Evolutionary conservation across 2,329 filamentous ascomycete species (phyloP).

Genomic region (Aspergillus japonicus): DNA sequence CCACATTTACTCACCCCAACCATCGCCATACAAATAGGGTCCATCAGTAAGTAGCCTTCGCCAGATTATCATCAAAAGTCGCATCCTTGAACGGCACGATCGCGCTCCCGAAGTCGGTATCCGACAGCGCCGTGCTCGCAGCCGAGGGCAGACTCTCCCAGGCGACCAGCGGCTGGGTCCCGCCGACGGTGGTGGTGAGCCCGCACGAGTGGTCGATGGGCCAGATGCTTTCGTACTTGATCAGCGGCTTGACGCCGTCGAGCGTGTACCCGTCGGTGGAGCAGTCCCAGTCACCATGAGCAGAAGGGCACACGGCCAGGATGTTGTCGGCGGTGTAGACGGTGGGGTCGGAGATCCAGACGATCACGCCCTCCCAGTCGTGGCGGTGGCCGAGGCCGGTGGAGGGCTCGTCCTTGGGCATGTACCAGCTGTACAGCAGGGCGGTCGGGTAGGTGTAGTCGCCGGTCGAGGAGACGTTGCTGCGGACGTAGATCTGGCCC

Average conservation of each 20-base stretch:
- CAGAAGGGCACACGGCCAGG: conserved; percentile 53
- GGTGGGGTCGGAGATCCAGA: conserved; percentile 48
- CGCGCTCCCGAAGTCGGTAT: conserved; percentile 48
- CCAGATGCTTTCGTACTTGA: conserved; percentile 51
- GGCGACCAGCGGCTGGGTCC: conserved; percentile 49
- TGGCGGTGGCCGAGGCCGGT: conserved; percentile 52
- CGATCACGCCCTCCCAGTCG: conserved; percentile 57
- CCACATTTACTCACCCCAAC: too few species aligned
- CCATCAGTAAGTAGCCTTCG: conserved; percentile 33
- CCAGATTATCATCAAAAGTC: conserved; percentile 50
- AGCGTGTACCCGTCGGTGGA: conserved; percentile 42
- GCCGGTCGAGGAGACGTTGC: conserved; percentile 8
- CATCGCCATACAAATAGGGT: too few species aligned
- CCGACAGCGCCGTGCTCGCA: conserved; percentile 45
- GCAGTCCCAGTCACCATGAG: conserved; percentile 52
- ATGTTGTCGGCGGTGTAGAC: conserved; percentile 42
- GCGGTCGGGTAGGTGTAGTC: conserved; percentile 34
- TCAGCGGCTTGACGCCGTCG: conserved; percentile 45
- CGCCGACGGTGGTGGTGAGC: conserved; percentile 42
- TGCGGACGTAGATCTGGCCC: conserved; percentile 54
- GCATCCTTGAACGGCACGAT: conserved; percentile 51
- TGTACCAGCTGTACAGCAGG: conserved; percentile 56
- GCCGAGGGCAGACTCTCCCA: conserved; percentile 50
- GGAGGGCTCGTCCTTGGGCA: conserved; percentile 50
- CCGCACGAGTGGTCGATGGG: conserved; percentile 51